phyloP scores from a whole-genome alignment of 345 rosid species.

The Gossypium ekmanianum region DNA sequence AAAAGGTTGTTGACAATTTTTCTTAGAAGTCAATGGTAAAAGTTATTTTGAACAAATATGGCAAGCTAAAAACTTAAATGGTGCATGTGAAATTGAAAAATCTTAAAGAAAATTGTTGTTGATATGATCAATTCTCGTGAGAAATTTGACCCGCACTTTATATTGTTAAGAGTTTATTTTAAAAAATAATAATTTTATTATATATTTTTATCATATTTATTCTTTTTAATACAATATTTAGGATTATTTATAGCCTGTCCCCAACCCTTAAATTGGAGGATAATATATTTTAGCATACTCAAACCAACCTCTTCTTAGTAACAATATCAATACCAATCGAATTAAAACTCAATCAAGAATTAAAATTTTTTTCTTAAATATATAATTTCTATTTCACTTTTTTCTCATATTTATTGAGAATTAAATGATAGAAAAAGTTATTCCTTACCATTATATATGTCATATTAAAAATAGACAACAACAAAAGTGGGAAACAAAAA shows the following conservation, averaged over 20 bases:
- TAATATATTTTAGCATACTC: too few species aligned
- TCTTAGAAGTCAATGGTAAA: constrained; percentile 4
- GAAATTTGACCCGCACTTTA: not conserved
- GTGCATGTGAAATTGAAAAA: not conserved
- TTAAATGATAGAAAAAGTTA: constrained; percentile 1
- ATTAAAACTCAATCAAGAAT: too few species aligned
- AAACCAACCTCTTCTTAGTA: accelerated
- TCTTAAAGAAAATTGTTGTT: too few species aligned
- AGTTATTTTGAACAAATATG: not conserved
- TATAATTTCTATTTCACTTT: not conserved
- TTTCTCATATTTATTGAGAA: not conserved
- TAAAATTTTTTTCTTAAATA: too few species aligned
- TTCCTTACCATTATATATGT: not conserved
- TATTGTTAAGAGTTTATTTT: not conserved
- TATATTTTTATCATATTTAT: too few species aligned
- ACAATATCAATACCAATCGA: too few species aligned
- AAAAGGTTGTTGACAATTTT: not conserved
- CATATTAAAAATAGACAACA: not conserved
- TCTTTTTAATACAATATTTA: too few species aligned
- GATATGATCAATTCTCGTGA: not conserved
- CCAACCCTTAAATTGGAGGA: too few species aligned
- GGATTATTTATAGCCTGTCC: too few species aligned
- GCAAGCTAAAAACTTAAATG: not conserved
- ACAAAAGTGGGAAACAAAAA: not conserved
- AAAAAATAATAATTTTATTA: too few species aligned